Evolutionary conservation across 2,329 filamentous ascomycete species (phyloP), one percentile per base, ranked within the genome.

Genomic region (Colletotrichum orchidophilum): DNA sequence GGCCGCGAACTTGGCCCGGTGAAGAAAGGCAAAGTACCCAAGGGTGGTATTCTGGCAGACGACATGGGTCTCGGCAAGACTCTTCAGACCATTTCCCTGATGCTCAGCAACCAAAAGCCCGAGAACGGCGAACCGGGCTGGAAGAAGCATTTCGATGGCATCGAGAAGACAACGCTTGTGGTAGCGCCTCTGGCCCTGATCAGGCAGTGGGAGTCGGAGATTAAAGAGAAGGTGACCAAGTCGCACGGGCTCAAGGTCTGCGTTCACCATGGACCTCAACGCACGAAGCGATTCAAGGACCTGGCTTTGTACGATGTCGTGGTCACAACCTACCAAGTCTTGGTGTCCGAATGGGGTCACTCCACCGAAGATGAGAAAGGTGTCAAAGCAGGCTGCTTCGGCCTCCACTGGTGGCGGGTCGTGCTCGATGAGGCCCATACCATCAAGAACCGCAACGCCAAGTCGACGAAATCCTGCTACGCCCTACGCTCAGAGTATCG

Each of bases 41-140:
- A 97, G 76, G 96, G 96, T 42, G 96, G 96, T 21, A 97, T 99
- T 73, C 87, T 99, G 42, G 96, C 96, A 21, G 96, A 99, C 77
- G 96, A 99, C 79, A 97, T 98, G 96, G 96, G 96, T 75, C 85
- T 98, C 15, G 96, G 96, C 70, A 99, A 99, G 86, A 99, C 96
- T 0, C 88, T 99, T 15, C 96, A 99, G 82, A 94, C 95, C 1
- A 93, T 99, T 68, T 92, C 96, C 1, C 87, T 98, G 35, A 93
- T 99, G 52, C 86, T 99, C 46, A 93, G 88, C 66, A 97, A 98
- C 77, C 89, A 90, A 21, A 94, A 93, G 76, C 91, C 93, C 3
- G 82, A 86, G 70, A 87, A 88, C 53, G 86, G 88, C 18, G 84
- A 86, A 5, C 85, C 88, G 46, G 85, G 85, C 0, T 89, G 92